A percentile compares a stretch with the other conserved stretches of the same genome.
These are phyloP conservation scores for Neonectria hederae DNA, from an alignment of 2,329 filamentous ascomycete species.

Conservation along the genomic window DNA sequence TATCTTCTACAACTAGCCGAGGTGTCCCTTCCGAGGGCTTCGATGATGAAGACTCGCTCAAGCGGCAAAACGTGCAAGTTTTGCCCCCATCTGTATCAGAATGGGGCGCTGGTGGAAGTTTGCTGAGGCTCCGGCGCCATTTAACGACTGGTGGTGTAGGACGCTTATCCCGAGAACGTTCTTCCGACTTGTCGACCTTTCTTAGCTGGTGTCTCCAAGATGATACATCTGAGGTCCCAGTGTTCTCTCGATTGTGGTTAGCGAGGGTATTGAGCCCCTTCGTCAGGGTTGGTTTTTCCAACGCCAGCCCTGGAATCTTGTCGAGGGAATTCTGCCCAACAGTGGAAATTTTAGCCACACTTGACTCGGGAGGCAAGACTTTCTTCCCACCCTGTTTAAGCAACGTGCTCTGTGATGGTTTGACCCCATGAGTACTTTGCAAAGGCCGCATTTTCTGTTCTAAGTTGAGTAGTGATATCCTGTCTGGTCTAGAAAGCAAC, in stretches of 20 bases:
- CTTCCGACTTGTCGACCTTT: constrained; percentile 35
- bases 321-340: neutral
- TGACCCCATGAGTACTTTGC: neutral
- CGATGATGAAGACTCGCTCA: constrained; percentile 30
- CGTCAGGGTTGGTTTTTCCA: constrained; percentile 13
- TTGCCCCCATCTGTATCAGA: constrained; percentile 25
- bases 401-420: neutral
- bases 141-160: constrained; percentile 27
- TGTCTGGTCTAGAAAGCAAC: neutral
- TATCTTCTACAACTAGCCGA: constrained; percentile 12
- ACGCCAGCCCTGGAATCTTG: neutral
- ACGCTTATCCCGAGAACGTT: constrained; percentile 21
- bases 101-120: constrained; percentile 25
- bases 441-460: neutral
- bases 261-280: constrained; percentile 17
- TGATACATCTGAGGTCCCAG: constrained; percentile 25
- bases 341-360: neutral
- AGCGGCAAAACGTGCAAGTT: constrained; percentile 37
- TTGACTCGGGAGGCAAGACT: neutral
- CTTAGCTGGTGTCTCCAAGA: constrained; percentile 39
- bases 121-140: constrained; percentile 39
- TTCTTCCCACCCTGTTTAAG: neutral
- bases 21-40: constrained; percentile 2
- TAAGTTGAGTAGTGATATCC: neutral
- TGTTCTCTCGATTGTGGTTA: constrained; percentile 9